phyloP scores from a whole-genome alignment of 1,284 basidiomycete species.

The Termitomyces sp. region DNA sequence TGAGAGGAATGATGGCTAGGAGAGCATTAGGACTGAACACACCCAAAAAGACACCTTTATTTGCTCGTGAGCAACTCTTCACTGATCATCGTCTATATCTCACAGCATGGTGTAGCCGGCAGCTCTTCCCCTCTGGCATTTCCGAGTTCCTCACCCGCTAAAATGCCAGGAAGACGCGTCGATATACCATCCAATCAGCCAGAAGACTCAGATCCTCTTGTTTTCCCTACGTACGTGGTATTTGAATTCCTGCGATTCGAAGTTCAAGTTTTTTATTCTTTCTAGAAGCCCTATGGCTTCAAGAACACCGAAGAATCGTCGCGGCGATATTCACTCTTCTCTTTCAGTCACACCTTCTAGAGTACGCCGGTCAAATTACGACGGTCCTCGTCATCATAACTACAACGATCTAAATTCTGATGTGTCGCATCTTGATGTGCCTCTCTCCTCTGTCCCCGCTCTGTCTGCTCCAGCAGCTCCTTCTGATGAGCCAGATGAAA shows the following conservation, averaged over 20 bases:
- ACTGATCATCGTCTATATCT: neutral
- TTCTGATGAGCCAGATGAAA: slow-evolving; percentile 70
- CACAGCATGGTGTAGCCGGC: slow-evolving; percentile 31
- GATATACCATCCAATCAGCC: slow-evolving; percentile 24
- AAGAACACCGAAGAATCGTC: slow-evolving; percentile 63
- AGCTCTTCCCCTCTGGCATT: slow-evolving; percentile 70
- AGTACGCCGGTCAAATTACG: slow-evolving; percentile 24
- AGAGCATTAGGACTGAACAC: slow-evolving; percentile 60
- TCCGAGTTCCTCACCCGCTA: slow-evolving; percentile 64
- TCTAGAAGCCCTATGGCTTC: slow-evolving; percentile 35
- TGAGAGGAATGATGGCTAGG: slow-evolving; percentile 47
- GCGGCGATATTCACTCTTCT: slow-evolving; percentile 83
- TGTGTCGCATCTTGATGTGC: slow-evolving; percentile 49
- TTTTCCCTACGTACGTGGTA: slow-evolving; percentile 51
- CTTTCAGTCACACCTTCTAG: slow-evolving; percentile 58
- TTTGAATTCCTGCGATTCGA: neutral
- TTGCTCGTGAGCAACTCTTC: slow-evolving; percentile 40
- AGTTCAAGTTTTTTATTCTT: neutral
- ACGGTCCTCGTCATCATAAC: slow-evolving; percentile 24
- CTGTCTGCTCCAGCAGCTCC: slow-evolving; percentile 60
- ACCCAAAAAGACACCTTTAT: slow-evolving; percentile 50
- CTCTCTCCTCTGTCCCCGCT: slow-evolving; percentile 57
- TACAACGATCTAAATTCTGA: slow-evolving; percentile 51
- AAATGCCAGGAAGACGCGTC: slow-evolving; percentile 35
- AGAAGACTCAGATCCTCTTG: slow-evolving; percentile 55